A percentile compares a stretch with the other conserved stretches of the same genome.
phyloP scores from a whole-genome alignment of 208 protist genomes.

The Trypanosoma vivax region DNA sequence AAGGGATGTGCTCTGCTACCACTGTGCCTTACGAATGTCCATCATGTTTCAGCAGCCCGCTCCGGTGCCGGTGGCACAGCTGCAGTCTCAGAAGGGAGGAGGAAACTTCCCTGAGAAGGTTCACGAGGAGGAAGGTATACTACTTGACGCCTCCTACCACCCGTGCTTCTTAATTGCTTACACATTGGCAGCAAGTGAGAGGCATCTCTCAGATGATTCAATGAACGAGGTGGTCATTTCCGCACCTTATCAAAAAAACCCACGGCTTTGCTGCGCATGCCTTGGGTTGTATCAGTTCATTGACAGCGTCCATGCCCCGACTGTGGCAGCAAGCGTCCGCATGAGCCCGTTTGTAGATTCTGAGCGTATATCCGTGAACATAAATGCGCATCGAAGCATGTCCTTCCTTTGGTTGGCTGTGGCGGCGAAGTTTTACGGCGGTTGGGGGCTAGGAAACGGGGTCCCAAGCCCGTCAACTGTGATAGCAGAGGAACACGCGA shows the following conservation, averaged over 20 bases:
- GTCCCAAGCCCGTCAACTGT: conserved; percentile 29
- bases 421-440: conserved; percentile 61
- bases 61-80: conserved; percentile 17
- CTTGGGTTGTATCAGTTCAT: conserved; percentile 85
- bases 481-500: conserved; percentile 71
- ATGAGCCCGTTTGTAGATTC: conserved; percentile 62
- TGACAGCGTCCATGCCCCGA: conserved; percentile 61
- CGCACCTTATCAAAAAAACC: conserved; percentile 23
- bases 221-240: conserved; percentile 12
- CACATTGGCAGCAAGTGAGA: conserved; percentile 50
- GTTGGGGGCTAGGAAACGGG: conserved; percentile 12
- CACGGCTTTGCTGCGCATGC: conserved; percentile 72
- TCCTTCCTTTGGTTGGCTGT: conserved; percentile 81
- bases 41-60: conserved; percentile 59
- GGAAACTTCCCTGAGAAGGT: conserved; percentile 22
- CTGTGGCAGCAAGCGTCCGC: conserved; percentile 56
- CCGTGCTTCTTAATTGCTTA: conserved; percentile 68
- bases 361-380: conserved; percentile 60
- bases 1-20: conserved; percentile 63
- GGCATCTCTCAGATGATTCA: conserved; percentile 28
- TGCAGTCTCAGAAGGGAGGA: background rate
- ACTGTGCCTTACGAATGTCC: conserved; percentile 80
- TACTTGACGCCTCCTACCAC: conserved; percentile 53
- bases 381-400: conserved; percentile 75
- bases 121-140: conserved; percentile 8